Percentiles rank a stretch among this genome's conserved stretches.
phyloP scores from a whole-genome alignment of 106 monocot species.

The Platanthera guangdongensis region DNA sequence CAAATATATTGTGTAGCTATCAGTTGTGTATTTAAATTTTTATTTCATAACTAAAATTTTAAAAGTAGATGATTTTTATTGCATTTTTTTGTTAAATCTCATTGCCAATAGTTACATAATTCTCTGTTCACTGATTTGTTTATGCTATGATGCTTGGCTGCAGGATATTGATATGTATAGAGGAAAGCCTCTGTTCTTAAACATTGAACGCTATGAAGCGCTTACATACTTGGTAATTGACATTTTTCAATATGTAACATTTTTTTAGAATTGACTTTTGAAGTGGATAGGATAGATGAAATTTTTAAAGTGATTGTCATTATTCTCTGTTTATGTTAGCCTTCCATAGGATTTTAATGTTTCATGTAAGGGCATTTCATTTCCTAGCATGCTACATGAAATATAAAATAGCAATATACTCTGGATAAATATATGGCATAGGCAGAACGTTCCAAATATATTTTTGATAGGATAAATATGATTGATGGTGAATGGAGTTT shows the following conservation, averaged over 20 bases:
- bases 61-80: neutral
- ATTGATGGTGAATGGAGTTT: neutral
- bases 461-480: neutral
- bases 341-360: neutral
- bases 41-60: neutral
- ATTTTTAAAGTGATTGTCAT: neutral
- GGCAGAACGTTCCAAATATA: neutral
- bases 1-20: neutral
- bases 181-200: conserved; percentile 77
- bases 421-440: neutral
- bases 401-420: neutral
- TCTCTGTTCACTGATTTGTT: conserved; percentile 1
- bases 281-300: neutral
- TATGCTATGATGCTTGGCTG: conserved; percentile 9
- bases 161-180: conserved; percentile 72
- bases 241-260: neutral
- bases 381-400: neutral
- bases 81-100: conserved; percentile 2
- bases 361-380: neutral
- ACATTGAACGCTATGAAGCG: conserved; percentile 64
- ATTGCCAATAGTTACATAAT: neutral
- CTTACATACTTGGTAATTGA: conserved; percentile 70
- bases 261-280: neutral
- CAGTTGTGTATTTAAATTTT: neutral
- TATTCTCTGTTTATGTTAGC: neutral